phyloP scores from a whole-genome alignment of 1,284 basidiomycete genomes.

The Boletellus deceptivus region DNA sequence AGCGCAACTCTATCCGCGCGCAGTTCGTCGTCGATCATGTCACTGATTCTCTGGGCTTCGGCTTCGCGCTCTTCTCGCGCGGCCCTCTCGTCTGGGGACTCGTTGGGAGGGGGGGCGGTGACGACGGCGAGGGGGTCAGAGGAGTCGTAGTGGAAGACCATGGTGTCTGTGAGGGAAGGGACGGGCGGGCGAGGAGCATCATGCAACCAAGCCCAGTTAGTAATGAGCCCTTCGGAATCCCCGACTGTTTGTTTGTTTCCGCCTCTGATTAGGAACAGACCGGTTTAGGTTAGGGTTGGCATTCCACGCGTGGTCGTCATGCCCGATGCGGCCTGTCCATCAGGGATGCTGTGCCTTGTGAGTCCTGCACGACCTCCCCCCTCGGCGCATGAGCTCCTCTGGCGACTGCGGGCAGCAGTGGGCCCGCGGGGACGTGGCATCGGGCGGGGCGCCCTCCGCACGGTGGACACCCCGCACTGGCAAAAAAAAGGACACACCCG shows the following conservation, averaged over 20 bases:
- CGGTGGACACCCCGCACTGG: no score
- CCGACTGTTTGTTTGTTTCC: constrained; percentile 13
- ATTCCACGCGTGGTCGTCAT: constrained; percentile 14
- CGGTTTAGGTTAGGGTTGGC: not conserved
- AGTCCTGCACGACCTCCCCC: not conserved
- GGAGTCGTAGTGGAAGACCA: constrained; percentile 33
- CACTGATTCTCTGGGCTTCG: constrained; percentile 54
- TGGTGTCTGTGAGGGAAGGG: constrained; percentile 1
- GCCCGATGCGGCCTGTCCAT: not conserved
- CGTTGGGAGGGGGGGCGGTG: constrained; percentile 50
- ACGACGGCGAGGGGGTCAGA: constrained; percentile 53
- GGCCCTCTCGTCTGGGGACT: constrained; percentile 42
- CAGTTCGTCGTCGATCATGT: constrained; percentile 63
- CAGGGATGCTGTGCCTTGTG: constrained; percentile 16
- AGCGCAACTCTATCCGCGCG: constrained; percentile 46
- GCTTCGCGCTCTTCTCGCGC: constrained; percentile 48
- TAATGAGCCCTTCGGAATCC: constrained; percentile 16
- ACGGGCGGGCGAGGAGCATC: not conserved
- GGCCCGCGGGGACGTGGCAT: not conserved
- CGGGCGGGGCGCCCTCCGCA: no score
- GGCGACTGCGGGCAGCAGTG: no score
- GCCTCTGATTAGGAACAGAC: not conserved
- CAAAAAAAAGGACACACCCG: no score
- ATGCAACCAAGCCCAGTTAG: constrained; percentile 4
- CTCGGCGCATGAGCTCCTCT: no score